Percentiles rank a stretch among this genome's conserved stretches.
Conservation (phyloP, 805 yeast genomes). For the Tetrapisispora nanseiensis region DNA sequence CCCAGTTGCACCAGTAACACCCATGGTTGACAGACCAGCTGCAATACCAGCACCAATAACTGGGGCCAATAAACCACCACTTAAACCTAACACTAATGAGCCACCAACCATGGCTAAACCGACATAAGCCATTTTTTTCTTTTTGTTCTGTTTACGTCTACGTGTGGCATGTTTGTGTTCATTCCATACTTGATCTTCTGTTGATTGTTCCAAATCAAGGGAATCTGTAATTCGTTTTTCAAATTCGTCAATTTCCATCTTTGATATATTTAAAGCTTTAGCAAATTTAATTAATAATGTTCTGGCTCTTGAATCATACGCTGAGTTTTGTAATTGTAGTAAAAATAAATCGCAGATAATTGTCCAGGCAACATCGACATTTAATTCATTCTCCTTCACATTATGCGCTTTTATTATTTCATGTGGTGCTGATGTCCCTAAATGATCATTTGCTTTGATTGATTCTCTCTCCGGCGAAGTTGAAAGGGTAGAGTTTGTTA, state of each 20-base stretch:
- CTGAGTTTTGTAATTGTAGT: slow-evolving; percentile 68
- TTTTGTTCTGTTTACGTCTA: slow-evolving; percentile 57
- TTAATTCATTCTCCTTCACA: slow-evolving; percentile 32
- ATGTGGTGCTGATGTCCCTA: slow-evolving; percentile 1
- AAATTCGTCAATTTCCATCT: slow-evolving; percentile 74
- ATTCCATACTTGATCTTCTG: slow-evolving; percentile 64
- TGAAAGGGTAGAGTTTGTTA: slow-evolving; percentile 5
- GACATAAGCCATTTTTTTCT: slow-evolving; percentile 68
- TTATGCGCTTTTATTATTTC: slow-evolving; percentile 27
- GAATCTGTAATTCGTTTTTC: slow-evolving; percentile 87
- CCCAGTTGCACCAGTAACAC: slow-evolving; percentile 86
- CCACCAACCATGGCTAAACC: slow-evolving; percentile 97
- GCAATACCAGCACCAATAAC: slow-evolving; percentile 98
- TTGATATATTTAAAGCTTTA: slow-evolving; percentile 42
- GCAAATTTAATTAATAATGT: slow-evolving; percentile 68
- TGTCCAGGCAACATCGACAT: slow-evolving; percentile 86
- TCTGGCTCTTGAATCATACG: slow-evolving; percentile 84
- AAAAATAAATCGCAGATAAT: slow-evolving; percentile 84
- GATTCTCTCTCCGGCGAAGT: neutral
- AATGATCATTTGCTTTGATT: neutral
- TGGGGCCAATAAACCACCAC: slow-evolving; percentile 94
- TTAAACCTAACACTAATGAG: slow-evolving; percentile 82
- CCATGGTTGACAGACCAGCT: slow-evolving; percentile 91
- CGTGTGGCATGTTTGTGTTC: slow-evolving; percentile 57
- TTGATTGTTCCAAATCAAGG: slow-evolving; percentile 74